Conservation (phyloP, 768 basidiomycete species). For the Boletus reticulatus region DNA sequence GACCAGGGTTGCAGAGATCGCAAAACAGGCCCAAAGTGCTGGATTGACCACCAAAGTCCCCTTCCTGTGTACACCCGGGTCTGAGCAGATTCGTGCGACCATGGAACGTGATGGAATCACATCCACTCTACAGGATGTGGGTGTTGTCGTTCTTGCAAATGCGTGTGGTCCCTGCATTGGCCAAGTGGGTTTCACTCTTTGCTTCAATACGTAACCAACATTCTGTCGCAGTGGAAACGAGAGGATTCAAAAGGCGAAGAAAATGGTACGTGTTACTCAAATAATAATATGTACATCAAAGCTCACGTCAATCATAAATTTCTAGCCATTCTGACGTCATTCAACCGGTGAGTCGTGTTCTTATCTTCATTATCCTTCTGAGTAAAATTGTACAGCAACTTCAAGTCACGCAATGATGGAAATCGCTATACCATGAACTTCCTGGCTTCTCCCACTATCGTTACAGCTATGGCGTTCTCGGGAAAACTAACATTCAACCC, state of each 20-base stretch:
- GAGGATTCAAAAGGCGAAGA: slow-evolving; percentile 85
- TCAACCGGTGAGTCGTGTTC: slow-evolving; percentile 70
- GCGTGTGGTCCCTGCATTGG: slow-evolving; percentile 99
- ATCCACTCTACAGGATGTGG: slow-evolving; percentile 75
- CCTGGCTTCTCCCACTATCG: slow-evolving; percentile 93
- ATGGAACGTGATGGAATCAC: slow-evolving; percentile 95
- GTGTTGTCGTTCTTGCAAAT: slow-evolving; percentile 94
- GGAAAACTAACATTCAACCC: slow-evolving; percentile 95
- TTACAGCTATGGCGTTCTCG: slow-evolving; percentile 97
- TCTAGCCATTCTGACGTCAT: slow-evolving; percentile 91
- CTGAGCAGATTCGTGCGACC: slow-evolving; percentile 95
- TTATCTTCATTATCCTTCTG: background rate
- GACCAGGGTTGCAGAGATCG: slow-evolving; percentile 91
- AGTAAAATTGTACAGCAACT: slow-evolving; percentile 45
- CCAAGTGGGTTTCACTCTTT: slow-evolving; percentile 50
- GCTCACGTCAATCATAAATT: slow-evolving; percentile 1
- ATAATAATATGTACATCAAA: background rate
- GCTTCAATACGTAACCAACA: slow-evolving; percentile 2
- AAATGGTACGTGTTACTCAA: slow-evolving; percentile 58
- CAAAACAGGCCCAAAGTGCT: slow-evolving; percentile 80
- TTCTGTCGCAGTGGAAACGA: slow-evolving; percentile 76
- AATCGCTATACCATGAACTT: slow-evolving; percentile 96
- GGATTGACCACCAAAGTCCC: slow-evolving; percentile 84
- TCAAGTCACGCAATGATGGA: slow-evolving; percentile 96
- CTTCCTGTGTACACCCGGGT: slow-evolving; percentile 86